Evolutionary conservation across 768 basidiomycete species (phyloP).

Genomic region (Suillus subaureus): DNA sequence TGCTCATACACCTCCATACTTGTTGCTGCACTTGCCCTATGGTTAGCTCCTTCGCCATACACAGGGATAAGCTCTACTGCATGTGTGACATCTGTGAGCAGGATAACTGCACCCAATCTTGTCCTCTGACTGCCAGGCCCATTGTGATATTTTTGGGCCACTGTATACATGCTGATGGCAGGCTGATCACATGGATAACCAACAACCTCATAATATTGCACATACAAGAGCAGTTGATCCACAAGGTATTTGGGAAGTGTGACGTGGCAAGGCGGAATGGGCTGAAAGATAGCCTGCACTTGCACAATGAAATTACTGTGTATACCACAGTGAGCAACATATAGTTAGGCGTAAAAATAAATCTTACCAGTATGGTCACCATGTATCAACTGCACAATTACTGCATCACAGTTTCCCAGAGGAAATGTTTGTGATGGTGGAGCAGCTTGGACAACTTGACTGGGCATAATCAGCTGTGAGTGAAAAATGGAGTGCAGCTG

Average conservation of each 20-base stretch:
- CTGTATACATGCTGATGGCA: neutral
- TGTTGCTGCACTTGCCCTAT: neutral
- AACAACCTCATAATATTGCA: neutral
- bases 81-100: neutral
- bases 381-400: no score
- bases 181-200: neutral
- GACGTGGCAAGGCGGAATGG: neutral
- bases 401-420: no score
- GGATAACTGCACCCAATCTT: no score
- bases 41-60: neutral
- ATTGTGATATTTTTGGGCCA: neutral
- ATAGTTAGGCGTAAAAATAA: no score
- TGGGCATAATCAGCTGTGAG: no score
- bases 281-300: neutral
- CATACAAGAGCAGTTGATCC: neutral
- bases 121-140: no score
- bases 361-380: no score
- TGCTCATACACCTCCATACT: neutral
- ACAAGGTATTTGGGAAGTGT: neutral
- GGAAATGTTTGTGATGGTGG: no score
- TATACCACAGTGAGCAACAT: neutral
- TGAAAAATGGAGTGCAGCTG: no score
- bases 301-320: neutral
- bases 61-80: neutral
- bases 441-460: no score